A percentile compares a stretch with the other conserved stretches of the same genome.
phyloP scores from a whole-genome alignment of 768 basidiomycete genomes.

The Udeniomyces megalosporus region DNA sequence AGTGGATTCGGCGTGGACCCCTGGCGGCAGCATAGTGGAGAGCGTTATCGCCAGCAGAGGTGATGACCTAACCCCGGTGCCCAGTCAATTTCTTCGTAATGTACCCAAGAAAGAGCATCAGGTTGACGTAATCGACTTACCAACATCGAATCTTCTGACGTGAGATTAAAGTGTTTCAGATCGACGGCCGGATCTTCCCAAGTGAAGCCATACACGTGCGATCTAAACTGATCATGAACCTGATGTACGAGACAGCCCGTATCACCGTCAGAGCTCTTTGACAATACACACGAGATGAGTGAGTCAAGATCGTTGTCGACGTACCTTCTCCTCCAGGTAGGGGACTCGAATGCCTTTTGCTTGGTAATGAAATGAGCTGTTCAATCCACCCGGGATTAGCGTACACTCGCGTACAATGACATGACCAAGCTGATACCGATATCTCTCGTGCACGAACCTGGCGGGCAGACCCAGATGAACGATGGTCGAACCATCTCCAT shows the following conservation, averaged over 20 bases:
- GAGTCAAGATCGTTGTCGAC: too few species aligned
- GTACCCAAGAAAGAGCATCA: too few species aligned
- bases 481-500: neutral
- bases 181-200: conserved; percentile 62
- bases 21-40: conserved; percentile 61
- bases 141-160: conserved; percentile 47
- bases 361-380: conserved; percentile 27
- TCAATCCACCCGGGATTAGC: too few species aligned
- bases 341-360: conserved; percentile 37
- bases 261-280: too few species aligned
- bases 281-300: too few species aligned
- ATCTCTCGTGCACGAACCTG: too few species aligned
- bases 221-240: conserved; percentile 45
- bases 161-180: conserved; percentile 46
- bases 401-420: too few species aligned
- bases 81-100: too few species aligned
- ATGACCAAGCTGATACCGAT: too few species aligned
- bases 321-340: conserved; percentile 44
- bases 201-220: conserved; percentile 34
- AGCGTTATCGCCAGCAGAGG: conserved; percentile 63
- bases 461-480: conserved; percentile 21
- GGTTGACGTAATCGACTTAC: too few species aligned
- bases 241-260: too few species aligned
- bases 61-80: conserved; percentile 35
- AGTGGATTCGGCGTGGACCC: conserved; percentile 44